These are phyloP conservation scores for Pulveroboletus ravenelii DNA, from an alignment of 768 basidiomycete genomes.

Conservation along the genomic window DNA sequence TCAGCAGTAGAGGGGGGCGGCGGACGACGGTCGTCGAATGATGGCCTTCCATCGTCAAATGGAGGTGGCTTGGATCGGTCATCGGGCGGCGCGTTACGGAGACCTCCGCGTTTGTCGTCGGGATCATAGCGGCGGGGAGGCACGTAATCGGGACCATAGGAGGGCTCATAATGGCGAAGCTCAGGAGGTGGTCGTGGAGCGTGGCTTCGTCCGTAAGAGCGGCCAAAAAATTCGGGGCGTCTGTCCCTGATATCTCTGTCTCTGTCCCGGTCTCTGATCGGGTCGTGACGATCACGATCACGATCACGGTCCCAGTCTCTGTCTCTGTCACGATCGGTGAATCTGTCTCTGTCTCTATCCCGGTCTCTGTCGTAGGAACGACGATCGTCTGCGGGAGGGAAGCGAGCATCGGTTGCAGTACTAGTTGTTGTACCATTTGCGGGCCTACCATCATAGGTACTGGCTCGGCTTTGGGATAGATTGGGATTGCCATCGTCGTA, in stretches of 20 bases:
- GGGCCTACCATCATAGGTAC: conserved; percentile 11
- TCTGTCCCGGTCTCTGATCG: conserved; percentile 29
- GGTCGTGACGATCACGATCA: conserved; percentile 29
- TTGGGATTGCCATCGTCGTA: conserved; percentile 25
- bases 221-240: conserved; percentile 35
- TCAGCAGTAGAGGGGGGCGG: conserved; percentile 15
- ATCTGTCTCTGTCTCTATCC: conserved; percentile 31
- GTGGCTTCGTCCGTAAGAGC: conserved; percentile 37
- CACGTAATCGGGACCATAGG: conserved; percentile 33
- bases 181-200: conserved; percentile 42
- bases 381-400: conserved; percentile 26
- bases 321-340: conserved; percentile 31
- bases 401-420: conserved; percentile 7
- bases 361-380: conserved; percentile 33
- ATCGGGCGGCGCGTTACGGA: conserved; percentile 17
- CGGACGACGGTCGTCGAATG: conserved; percentile 27
- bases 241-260: conserved; percentile 33
- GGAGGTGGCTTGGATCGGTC: conserved; percentile 25
- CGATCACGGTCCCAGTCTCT: conserved; percentile 36
- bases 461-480: conserved; percentile 7
- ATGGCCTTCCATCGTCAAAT: conserved; percentile 29
- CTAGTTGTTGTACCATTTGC: conserved; percentile 4
- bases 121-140: conserved; percentile 33
- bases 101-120: conserved; percentile 26
- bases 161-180: conserved; percentile 45